Conservation (phyloP, 2,329 filamentous ascomycete genomes). For the Monosporascus ibericus region DNA sequence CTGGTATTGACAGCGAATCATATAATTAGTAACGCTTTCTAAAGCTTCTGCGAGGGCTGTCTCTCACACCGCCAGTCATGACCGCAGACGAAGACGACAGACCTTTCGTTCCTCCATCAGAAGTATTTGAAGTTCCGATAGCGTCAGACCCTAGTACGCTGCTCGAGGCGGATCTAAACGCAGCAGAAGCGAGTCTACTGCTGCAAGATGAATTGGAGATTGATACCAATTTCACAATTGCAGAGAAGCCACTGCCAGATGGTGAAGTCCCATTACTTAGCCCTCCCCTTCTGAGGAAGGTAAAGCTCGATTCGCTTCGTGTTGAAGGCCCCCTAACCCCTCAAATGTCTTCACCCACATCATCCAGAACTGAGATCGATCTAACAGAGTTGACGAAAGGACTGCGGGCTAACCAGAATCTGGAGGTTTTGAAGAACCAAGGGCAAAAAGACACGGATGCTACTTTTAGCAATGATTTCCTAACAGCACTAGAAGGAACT, state of each 20-base stretch:
- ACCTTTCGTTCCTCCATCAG: constrained; percentile 16
- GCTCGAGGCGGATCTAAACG: constrained; percentile 19
- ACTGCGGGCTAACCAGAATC: constrained; percentile 12
- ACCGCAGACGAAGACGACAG: constrained; percentile 7
- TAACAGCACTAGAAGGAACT: constrained; percentile 10
- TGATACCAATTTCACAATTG: constrained; percentile 1
- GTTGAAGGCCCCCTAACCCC: constrained; percentile 21
- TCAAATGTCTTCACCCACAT: constrained; percentile 3
- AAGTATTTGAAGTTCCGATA: constrained; percentile 18
- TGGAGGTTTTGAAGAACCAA: neutral
- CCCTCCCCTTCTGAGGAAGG: neutral
- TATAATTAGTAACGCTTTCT: constrained; percentile 3
- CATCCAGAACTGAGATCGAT: constrained; percentile 3
- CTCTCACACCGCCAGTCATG: constrained; percentile 23
- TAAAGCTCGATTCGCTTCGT: constrained; percentile 13
- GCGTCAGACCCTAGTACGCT: constrained; percentile 20
- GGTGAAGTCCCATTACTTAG: constrained; percentile 6
- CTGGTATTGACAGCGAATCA: neutral
- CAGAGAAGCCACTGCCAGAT: constrained; percentile 5
- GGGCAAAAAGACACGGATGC: constrained; percentile 1
- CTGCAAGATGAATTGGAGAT: constrained; percentile 4
- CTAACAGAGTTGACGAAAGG: constrained; percentile 6
- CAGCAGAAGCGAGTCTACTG: constrained; percentile 14
- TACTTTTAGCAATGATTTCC: constrained; percentile 9
- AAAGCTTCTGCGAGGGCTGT: constrained; percentile 11